phyloP scores from a whole-genome alignment of 106 monocot species.

The Apostasia ramifera region DNA sequence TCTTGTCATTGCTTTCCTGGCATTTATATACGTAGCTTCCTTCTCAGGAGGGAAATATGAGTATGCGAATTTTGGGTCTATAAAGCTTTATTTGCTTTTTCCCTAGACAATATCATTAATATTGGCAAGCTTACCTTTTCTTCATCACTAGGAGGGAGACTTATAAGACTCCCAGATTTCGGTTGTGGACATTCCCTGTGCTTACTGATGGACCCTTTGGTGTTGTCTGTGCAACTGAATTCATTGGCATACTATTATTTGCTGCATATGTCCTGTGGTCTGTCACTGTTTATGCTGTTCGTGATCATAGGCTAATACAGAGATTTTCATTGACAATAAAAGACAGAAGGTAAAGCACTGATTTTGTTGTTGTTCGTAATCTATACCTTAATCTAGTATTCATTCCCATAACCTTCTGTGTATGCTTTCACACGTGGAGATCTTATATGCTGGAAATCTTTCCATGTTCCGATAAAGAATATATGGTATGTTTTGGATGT shows the following conservation, averaged over 20 bases:
- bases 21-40: constrained; percentile 41
- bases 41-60: constrained; percentile 34
- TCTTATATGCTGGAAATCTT: too few species aligned
- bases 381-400: too few species aligned
- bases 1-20: constrained; percentile 55
- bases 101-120: not conserved
- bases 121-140: not conserved
- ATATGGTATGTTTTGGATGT: too few species aligned
- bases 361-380: too few species aligned
- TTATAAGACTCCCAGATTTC: constrained; percentile 36
- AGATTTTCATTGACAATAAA: constrained; percentile 11
- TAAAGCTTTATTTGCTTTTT: not conserved
- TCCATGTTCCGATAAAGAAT: too few species aligned
- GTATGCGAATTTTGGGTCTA: constrained; percentile 21
- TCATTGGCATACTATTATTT: constrained; percentile 70
- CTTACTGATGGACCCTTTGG: constrained; percentile 82
- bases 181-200: constrained; percentile 81
- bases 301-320: constrained; percentile 1
- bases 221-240: constrained; percentile 75
- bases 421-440: too few species aligned
- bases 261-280: constrained; percentile 51
- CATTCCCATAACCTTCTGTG: too few species aligned
- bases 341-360: constrained; percentile 28
- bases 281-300: constrained; percentile 22
- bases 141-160: constrained; percentile 40